Base-by-base conservation (phyloP, 2,329 filamentous ascomycete genomes). In the Lecanosticta acicola region DNA sequence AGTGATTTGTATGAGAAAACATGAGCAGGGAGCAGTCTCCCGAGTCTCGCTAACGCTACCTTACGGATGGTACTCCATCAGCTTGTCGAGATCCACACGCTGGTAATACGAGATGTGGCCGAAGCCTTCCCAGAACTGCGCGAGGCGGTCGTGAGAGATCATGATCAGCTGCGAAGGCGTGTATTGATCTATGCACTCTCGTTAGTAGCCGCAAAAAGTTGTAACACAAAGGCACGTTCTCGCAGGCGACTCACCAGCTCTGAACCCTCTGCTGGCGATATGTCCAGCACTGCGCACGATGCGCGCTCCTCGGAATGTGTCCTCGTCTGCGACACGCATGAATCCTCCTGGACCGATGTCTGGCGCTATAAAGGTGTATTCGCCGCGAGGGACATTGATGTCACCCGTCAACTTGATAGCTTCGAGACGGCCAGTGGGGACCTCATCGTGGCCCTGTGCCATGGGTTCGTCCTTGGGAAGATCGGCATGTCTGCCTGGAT, bases 391-490 rank as follows among this genome's bases (percentile, higher is more conserved):
- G 11, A 97, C 81, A 55, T 96, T 94, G 0, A 84, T 81, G 60
- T 98, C 91, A 1, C 91, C 91, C 0, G 91, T 97, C 26, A 98
- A 71, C 64, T 97, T 97, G 60, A 96, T 81, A 0, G 85, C 91
- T 64, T 90, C 82, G 3, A 97, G 66, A 1, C 81, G 74, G 3
- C 88, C 87, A 10, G 72, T 73, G 54, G 85, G 80, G 1, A 79
- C 45, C 16, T 52, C 37, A 11, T 43, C 34, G 32, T 26, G 13
- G 14, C 32, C 39, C 4, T 19, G 16, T 29, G 24, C 24, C 5
- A 11, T 29, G n/a, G n/a, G n/a, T n/a, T n/a, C n/a, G n/a, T n/a
- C n/a, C n/a, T n/a, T n/a, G n/a, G n/a, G n/a, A n/a, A n/a, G n/a
- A n/a, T n/a, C 34, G 16, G 21, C 34, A 10, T 16, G 34, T 17